A percentile compares a stretch with the other conserved stretches of the same genome.
Evolutionary conservation across 2,329 filamentous ascomycete species (phyloP).

Genomic region (Aspergillus persii): DNA sequence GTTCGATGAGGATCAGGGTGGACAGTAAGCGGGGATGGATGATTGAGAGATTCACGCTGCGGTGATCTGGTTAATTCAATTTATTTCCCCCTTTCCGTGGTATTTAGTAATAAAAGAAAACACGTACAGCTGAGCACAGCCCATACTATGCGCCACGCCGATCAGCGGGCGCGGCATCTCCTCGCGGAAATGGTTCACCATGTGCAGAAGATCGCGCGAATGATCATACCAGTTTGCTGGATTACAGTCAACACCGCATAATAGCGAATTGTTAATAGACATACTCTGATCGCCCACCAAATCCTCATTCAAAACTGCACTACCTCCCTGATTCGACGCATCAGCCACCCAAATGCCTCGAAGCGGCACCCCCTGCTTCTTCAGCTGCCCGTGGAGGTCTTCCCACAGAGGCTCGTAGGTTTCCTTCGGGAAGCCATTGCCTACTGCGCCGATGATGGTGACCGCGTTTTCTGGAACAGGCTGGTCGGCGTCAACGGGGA

Average conservation of each 20-base stretch:
- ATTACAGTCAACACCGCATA: neutral
- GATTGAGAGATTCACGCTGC: conserved; percentile 58
- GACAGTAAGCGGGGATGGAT: conserved; percentile 75
- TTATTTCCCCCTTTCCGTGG: too few relatives aligned
- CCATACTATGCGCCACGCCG: conserved; percentile 80
- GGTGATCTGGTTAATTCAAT: too few relatives aligned
- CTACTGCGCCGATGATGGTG: conserved; percentile 17
- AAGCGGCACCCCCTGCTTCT: conserved; percentile 59
- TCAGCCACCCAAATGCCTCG: conserved; percentile 81
- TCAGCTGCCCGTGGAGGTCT: conserved; percentile 61
- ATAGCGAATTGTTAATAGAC: neutral
- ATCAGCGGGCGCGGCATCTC: conserved; percentile 58
- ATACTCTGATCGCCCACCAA: conserved; percentile 67
- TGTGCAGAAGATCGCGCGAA: conserved; percentile 71
- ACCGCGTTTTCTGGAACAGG: conserved; percentile 39
- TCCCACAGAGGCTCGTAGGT: conserved; percentile 84
- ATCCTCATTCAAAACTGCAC: conserved; percentile 68
- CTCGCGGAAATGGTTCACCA: conserved; percentile 29
- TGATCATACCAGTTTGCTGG: conserved; percentile 73
- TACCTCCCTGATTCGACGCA: conserved; percentile 71
- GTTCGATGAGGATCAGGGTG: conserved; percentile 71
- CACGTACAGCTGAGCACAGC: conserved; percentile 60
- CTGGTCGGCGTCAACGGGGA: conserved; percentile 44
- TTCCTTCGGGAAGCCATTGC: conserved; percentile 13
- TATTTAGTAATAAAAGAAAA: too few relatives aligned